phyloP scores from a whole-genome alignment of 768 basidiomycete species.

The Hygrophorus russula region DNA sequence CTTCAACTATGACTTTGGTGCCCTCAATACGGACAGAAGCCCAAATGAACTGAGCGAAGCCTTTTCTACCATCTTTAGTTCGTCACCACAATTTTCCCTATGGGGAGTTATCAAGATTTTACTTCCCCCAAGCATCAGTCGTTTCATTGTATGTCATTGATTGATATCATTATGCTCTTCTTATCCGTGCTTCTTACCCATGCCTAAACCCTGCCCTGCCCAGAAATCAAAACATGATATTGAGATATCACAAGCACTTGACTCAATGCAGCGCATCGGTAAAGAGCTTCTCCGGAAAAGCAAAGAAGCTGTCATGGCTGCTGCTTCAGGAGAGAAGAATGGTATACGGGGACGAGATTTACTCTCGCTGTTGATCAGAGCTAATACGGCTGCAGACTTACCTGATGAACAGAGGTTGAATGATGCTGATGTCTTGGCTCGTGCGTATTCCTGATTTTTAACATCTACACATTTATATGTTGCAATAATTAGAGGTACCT shows the following conservation, averaged over 20 bases:
- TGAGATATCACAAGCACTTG: conserved; percentile 14
- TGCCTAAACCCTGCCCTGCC: no score
- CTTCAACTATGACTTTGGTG: conserved; percentile 19
- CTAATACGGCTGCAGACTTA: conserved; percentile 39
- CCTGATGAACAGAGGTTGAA: conserved; percentile 31
- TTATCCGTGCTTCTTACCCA: no score
- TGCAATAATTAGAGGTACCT: conserved; percentile 23
- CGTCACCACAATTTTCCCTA: no score
- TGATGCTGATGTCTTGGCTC: conserved; percentile 35
- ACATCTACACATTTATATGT: neutral
- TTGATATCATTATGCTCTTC: no score
- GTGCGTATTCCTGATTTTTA: conserved; percentile 15
- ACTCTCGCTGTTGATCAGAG: conserved; percentile 30
- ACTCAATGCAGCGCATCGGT: conserved; percentile 30
- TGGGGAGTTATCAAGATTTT: conserved; percentile 19
- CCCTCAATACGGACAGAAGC: conserved; percentile 13
- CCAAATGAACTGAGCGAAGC: conserved; percentile 35
- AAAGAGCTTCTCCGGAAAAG: conserved; percentile 28
- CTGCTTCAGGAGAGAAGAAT: conserved; percentile 4
- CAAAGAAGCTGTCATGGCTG: conserved; percentile 20
- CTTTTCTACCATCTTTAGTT: conserved; percentile 32
- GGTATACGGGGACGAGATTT: conserved; percentile 30
- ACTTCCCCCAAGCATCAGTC: conserved; percentile 18
- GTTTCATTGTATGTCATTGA: no score
- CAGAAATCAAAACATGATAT: conserved; percentile 11